Percentiles rank a stretch among this genome's conserved stretches.
These are phyloP conservation scores for Fomitopsis betulina DNA, from an alignment of 1,284 basidiomycete species.

Conservation along the genomic window DNA sequence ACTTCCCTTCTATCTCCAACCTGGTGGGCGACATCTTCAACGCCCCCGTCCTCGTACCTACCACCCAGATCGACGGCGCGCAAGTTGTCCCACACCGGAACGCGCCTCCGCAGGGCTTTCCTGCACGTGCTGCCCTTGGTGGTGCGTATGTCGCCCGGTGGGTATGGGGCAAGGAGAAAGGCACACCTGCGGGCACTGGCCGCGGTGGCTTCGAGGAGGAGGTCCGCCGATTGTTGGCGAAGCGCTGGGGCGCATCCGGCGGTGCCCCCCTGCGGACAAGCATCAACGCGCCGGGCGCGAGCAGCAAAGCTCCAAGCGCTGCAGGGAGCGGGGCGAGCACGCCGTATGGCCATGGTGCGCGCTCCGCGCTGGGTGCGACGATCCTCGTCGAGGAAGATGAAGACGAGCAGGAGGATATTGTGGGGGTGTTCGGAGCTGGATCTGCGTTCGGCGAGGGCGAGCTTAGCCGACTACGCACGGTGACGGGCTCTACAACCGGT, in stretches of 20 bases:
- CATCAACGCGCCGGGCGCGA: slow-evolving; percentile 36
- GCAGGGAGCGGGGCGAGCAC: slow-evolving; percentile 53
- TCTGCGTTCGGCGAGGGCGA: slow-evolving; percentile 30
- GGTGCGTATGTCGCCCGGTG: slow-evolving; percentile 74
- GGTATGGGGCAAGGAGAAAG: slow-evolving; percentile 70
- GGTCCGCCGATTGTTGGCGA: slow-evolving; percentile 59
- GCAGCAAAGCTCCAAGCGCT: slow-evolving; percentile 35
- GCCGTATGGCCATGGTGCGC: slow-evolving; percentile 44
- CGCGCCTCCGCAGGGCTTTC: slow-evolving; percentile 61
- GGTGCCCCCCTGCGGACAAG: slow-evolving; percentile 53
- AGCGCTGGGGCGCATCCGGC: slow-evolving; percentile 64
- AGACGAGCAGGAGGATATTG: slow-evolving; percentile 54
- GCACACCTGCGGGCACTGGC: slow-evolving; percentile 33
- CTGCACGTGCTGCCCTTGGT: slow-evolving; percentile 63
- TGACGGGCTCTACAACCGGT: slow-evolving; percentile 48
- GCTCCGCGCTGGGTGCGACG: slow-evolving; percentile 54
- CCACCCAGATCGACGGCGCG: slow-evolving; percentile 68
- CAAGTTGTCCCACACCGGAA: slow-evolving; percentile 69
- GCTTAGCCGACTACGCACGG: slow-evolving; percentile 34
- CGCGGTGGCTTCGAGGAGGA: slow-evolving; percentile 74
- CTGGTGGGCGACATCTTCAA: slow-evolving; percentile 78
- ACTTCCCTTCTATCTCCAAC: slow-evolving; percentile 78
- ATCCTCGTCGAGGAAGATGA: slow-evolving; percentile 73
- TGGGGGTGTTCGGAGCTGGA: slow-evolving; percentile 20
- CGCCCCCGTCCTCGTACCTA: slow-evolving; percentile 66